These are phyloP conservation scores for Pestalotiopsis sp. DNA, from an alignment of 2,329 filamentous ascomycete species.

Conservation along the genomic window DNA sequence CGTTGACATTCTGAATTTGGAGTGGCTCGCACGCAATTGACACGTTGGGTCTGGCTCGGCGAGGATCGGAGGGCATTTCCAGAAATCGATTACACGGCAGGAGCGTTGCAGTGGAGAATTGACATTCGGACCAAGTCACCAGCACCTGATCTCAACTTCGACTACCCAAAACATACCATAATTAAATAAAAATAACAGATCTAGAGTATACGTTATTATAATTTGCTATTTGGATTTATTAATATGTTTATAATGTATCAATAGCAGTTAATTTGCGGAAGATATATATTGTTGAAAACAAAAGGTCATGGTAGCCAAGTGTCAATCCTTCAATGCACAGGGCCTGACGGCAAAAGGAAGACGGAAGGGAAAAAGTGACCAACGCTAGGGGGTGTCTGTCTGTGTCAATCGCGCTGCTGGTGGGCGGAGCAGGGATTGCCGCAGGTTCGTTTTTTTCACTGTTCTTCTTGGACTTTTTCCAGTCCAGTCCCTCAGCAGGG, in stretches of 20 bases:
- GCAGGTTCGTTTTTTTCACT: background rate
- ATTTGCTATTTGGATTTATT: too few relatives aligned
- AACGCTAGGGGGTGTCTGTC: background rate
- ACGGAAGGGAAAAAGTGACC: background rate
- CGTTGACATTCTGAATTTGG: constrained; percentile 3
- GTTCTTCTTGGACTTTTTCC: background rate
- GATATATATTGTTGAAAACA: too few relatives aligned
- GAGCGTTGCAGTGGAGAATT: too few relatives aligned
- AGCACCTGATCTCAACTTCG: too few relatives aligned
- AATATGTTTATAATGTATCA: too few relatives aligned
- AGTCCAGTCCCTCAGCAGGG: background rate
- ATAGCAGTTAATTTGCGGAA: too few relatives aligned
- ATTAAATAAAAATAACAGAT: too few relatives aligned
- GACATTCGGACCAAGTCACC: too few relatives aligned
- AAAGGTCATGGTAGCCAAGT: too few relatives aligned
- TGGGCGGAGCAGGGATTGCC: background rate
- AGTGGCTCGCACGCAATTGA: constrained; percentile 9
- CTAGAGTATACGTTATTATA: too few relatives aligned
- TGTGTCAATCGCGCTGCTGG: background rate
- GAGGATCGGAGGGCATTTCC: constrained; percentile 1
- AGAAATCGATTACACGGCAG: background rate
- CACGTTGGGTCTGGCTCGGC: background rate
- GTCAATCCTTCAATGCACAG: too few relatives aligned
- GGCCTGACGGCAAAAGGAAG: background rate
- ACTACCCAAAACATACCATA: too few relatives aligned